phyloP scores from a whole-genome alignment of 1,284 basidiomycete genomes.

The Coniferiporia sulphurascens region DNA sequence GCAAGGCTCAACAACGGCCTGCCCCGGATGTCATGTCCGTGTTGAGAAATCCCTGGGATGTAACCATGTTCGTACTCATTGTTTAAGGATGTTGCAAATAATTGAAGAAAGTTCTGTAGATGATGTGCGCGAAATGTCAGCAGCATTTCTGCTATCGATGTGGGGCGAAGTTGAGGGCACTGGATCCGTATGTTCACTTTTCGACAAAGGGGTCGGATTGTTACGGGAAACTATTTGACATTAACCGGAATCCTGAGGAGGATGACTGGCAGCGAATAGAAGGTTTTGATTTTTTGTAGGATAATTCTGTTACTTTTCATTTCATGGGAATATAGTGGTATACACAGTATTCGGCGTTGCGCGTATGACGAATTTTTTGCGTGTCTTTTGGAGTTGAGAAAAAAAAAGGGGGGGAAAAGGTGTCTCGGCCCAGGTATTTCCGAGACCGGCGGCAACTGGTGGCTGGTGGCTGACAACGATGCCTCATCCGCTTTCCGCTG shows the following conservation, averaged over 20 bases:
- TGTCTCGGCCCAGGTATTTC: not conserved
- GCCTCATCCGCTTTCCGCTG: not conserved
- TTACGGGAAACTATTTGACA: slow-evolving; percentile 65
- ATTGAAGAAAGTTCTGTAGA: slow-evolving; percentile 37
- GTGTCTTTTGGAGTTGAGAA: not conserved
- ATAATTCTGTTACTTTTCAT: not conserved
- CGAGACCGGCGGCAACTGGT: not conserved
- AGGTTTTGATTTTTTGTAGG: slow-evolving; percentile 34
- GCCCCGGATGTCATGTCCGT: slow-evolving; percentile 61
- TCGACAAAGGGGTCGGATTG: slow-evolving; percentile 49
- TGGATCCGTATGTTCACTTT: slow-evolving; percentile 68
- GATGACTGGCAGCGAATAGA: slow-evolving; percentile 51
- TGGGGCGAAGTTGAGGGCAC: slow-evolving; percentile 43
- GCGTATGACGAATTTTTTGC: not conserved
- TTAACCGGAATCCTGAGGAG: slow-evolving; percentile 30
- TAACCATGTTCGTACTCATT: slow-evolving; percentile 54
- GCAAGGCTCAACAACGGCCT: slow-evolving; percentile 54
- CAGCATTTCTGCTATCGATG: slow-evolving; percentile 80
- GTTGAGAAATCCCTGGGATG: slow-evolving; percentile 76
- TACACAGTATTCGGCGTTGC: not conserved
- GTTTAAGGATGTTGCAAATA: not conserved
- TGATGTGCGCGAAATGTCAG: slow-evolving; percentile 65
- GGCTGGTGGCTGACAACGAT: not conserved
- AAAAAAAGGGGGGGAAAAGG: not conserved
- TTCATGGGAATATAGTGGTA: not conserved